A percentile compares a stretch with the other conserved stretches of the same genome.
These are phyloP conservation scores for Pichia kudriavzevii DNA, from an alignment of 1,139 yeast species.

Conservation along the genomic window DNA sequence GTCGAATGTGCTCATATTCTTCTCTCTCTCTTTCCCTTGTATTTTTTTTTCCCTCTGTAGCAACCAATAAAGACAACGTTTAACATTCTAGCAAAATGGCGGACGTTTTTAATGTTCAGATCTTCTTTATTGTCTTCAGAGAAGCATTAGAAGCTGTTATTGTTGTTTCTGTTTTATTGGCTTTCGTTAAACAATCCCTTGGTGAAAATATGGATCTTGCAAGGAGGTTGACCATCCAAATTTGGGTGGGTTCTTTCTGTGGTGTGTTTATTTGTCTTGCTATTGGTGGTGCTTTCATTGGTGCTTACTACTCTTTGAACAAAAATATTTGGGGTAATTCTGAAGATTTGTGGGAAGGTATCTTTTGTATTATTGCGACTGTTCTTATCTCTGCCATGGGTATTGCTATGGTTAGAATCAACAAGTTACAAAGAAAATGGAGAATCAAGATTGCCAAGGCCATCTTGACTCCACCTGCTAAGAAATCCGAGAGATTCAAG, in stretches of 20 bases:
- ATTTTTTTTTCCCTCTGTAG: background rate
- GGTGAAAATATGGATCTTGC: slow-evolving; percentile 38
- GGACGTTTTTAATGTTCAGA: slow-evolving; percentile 45
- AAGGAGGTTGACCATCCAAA: slow-evolving; percentile 59
- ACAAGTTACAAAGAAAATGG: slow-evolving; percentile 89
- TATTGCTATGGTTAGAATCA: slow-evolving; percentile 80
- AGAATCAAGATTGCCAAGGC: slow-evolving; percentile 82
- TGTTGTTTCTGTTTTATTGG: slow-evolving; percentile 80
- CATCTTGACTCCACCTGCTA: slow-evolving; percentile 28
- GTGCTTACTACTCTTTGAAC: slow-evolving; percentile 71
- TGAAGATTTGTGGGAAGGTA: slow-evolving; percentile 93
- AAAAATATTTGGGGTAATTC: slow-evolving; percentile 78
- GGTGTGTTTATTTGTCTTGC: slow-evolving; percentile 71
- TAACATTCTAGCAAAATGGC: slow-evolving; percentile 13
- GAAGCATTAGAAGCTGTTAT: slow-evolving; percentile 87
- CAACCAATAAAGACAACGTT: too few relatives aligned
- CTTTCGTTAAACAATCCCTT: slow-evolving; percentile 82
- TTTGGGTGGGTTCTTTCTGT: slow-evolving; percentile 66
- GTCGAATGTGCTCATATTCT: background rate
- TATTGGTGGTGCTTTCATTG: slow-evolving; percentile 80
- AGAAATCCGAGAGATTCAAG: slow-evolving; percentile 33
- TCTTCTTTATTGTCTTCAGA: slow-evolving; percentile 81
- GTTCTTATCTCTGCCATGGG: slow-evolving; percentile 86
- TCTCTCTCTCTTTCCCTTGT: background rate
- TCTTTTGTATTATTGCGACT: slow-evolving; percentile 75